Conservation (phyloP, 257 asterid genomes). For the Vinca minor region DNA sequence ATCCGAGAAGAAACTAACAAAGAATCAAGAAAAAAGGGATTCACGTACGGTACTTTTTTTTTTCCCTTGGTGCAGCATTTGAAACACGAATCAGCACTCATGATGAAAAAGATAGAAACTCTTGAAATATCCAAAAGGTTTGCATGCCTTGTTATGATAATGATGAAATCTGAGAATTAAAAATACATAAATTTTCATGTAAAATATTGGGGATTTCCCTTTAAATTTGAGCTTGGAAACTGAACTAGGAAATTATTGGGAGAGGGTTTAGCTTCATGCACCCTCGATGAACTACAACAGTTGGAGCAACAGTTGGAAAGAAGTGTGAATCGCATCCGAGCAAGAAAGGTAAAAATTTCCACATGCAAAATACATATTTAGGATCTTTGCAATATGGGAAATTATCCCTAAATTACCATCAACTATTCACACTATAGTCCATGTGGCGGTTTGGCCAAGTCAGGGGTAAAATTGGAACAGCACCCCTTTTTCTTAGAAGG, state of each 20-base stretch:
- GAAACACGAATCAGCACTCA: conserved; percentile 55
- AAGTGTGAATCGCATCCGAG: conserved; percentile 56
- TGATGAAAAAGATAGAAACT: conserved; percentile 71
- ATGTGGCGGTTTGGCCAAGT: too few relatives aligned
- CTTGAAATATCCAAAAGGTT: conserved; percentile 71
- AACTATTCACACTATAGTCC: too few relatives aligned
- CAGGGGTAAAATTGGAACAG: too few relatives aligned
- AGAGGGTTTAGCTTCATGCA: conserved; percentile 60
- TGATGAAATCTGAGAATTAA: too few relatives aligned
- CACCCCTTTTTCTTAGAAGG: too few relatives aligned
- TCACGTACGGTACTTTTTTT: too few relatives aligned
- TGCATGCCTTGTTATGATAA: neutral
- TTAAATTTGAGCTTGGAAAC: neutral
- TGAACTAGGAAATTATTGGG: conserved; percentile 67
- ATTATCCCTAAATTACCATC: too few relatives aligned
- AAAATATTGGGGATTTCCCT: neutral
- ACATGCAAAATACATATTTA: too few relatives aligned
- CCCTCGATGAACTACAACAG: conserved; percentile 64
- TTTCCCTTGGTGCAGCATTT: conserved; percentile 29
- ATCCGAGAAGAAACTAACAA: too few relatives aligned
- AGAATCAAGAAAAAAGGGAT: too few relatives aligned
- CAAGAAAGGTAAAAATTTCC: conserved; percentile 84
- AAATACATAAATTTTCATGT: too few relatives aligned
- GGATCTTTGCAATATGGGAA: too few relatives aligned
- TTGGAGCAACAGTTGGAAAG: conserved; percentile 74